phyloP scores from a whole-genome alignment of 2,329 filamentous ascomycete genomes.

The Aureobasidium sp. region DNA sequence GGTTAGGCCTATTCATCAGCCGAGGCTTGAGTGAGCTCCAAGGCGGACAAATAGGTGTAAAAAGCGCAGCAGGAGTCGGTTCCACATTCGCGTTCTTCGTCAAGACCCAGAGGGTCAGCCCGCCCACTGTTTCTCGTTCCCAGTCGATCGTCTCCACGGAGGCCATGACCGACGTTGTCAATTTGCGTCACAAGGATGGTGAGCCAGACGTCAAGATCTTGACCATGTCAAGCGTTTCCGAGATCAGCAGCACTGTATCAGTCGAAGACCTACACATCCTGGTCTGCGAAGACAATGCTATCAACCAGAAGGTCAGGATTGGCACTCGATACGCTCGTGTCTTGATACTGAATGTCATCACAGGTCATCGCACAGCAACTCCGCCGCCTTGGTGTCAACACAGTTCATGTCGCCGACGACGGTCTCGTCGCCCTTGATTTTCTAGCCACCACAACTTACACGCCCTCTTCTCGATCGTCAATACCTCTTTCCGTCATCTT shows the following conservation, averaged over 20 bases:
- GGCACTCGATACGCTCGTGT: neutral
- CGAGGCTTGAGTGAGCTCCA: conserved; percentile 52
- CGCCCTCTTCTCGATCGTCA: neutral
- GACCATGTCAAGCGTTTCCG: neutral
- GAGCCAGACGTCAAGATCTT: neutral
- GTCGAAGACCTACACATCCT: neutral
- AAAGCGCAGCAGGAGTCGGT: conserved; percentile 50
- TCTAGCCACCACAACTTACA: conserved; percentile 23
- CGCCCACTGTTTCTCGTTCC: neutral
- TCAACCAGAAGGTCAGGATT: conserved; percentile 30
- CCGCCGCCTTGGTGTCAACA: conserved; percentile 27
- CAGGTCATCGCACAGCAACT: conserved; percentile 35
- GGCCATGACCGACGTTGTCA: neutral
- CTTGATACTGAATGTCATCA: conserved; percentile 13
- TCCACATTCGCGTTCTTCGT: conserved; percentile 62
- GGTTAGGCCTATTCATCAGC: conserved; percentile 61
- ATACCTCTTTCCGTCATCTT: conserved; percentile 47
- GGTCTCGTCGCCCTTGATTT: conserved; percentile 33
- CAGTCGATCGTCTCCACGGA: neutral
- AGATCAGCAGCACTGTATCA: neutral
- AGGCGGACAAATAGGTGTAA: conserved; percentile 60
- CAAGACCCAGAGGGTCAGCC: conserved; percentile 34
- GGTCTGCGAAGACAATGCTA: conserved; percentile 34
- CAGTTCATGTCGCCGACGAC: conserved; percentile 33
- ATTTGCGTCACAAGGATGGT: neutral